Evolutionary conservation across 208 protist genomes (phyloP), one percentile per base, ranked within the genome.

Genomic region (Trypanosoma cruzi): DNA sequence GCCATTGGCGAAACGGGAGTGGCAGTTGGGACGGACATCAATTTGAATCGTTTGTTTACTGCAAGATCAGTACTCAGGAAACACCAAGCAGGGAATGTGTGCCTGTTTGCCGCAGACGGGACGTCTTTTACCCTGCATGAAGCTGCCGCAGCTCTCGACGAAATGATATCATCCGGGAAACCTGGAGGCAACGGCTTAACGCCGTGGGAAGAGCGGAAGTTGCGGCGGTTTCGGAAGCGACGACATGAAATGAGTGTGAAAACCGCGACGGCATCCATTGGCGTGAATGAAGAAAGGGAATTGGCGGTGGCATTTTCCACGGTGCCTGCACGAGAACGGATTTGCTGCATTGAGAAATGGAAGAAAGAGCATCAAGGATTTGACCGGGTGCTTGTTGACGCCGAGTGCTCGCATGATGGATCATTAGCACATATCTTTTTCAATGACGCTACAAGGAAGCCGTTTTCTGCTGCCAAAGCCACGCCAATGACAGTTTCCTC

Each of bases 391-490:
- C 71, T 97, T 53, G 89, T 97, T 3, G 93, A 97, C 78, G 90
- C 87, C 0, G 90, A 97, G 66, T 97, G 93, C 74, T 89, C 93
- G n/a, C 90, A 95, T 68, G 93, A 97, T 70, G 93, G 93, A 37
- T 96, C 89, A 28, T 60, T 95, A 0, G 55, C 84, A 2, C 92
- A 97, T 69, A 31, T 97, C 6, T 60, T 72, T 46, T 52, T 90
- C 3, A 53, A 49, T 58, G 62, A 64, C 20, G 55, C 52, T 28
- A 60, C 60, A 26, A 67, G 49, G 31, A 64, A 34, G n/a, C 68
- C 75, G 40, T 72, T 70, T 64, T 29, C 10, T 29, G 20, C 52
- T 22, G 42, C 40, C 37, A 28, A 57, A 14, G 44, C 20, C 2
- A 24, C 37, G 18, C 0, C 40, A 14, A 31, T n/a, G 2, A 37